These are phyloP conservation scores for Allium sativum DNA, from an alignment of 106 monocot genomes.

Conservation along the genomic window DNA sequence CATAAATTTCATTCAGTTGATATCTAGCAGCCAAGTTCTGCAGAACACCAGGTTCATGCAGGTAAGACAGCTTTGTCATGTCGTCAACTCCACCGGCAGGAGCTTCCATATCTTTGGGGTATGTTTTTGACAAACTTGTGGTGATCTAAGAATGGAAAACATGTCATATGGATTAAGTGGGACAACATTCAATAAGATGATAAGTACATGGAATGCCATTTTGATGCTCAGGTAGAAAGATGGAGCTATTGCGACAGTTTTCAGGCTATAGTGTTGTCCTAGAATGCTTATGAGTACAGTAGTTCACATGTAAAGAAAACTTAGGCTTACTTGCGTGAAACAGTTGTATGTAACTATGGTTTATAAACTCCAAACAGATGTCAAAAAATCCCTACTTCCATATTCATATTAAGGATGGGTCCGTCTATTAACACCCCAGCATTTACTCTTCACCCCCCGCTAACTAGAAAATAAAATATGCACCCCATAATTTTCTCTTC, in stretches of 20 bases:
- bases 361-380: too few relatives aligned
- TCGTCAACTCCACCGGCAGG: slow-evolving; percentile 75
- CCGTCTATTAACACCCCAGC: too few relatives aligned
- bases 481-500: too few relatives aligned
- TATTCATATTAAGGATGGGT: too few relatives aligned
- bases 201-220: too few relatives aligned
- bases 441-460: too few relatives aligned
- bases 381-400: too few relatives aligned
- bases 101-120: slow-evolving; percentile 68
- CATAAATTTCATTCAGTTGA: slow-evolving; percentile 72
- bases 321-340: too few relatives aligned
- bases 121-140: slow-evolving; percentile 41
- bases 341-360: too few relatives aligned
- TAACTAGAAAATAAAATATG: too few relatives aligned
- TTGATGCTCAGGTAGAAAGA: not conserved
- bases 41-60: slow-evolving; percentile 83
- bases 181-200: not conserved
- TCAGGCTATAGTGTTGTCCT: not conserved
- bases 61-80: slow-evolving; percentile 79
- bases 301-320: too few relatives aligned
- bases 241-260: not conserved
- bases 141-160: slow-evolving; percentile 16
- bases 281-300: too few relatives aligned
- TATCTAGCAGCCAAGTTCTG: slow-evolving; percentile 60
- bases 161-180: not conserved